Conservation (phyloP, 2,329 filamentous ascomycete genomes). For the Curvularia eragrostidis region DNA sequence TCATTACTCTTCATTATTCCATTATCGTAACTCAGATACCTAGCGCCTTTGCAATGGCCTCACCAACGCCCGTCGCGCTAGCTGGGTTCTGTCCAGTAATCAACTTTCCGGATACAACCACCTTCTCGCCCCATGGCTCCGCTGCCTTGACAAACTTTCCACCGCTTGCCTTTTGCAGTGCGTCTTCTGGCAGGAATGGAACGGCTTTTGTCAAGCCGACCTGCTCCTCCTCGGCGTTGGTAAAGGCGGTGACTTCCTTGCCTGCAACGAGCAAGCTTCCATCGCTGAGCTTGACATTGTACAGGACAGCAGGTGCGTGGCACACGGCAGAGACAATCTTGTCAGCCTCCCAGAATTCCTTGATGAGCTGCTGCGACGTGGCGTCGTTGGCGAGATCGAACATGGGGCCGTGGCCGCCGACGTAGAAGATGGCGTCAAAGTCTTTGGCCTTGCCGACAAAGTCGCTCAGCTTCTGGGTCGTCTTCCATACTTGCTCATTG, state of each 20-base stretch:
- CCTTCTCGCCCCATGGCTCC: slow-evolving; percentile 56
- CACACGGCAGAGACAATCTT: slow-evolving; percentile 73
- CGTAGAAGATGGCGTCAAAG: slow-evolving; percentile 68
- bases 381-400: slow-evolving; percentile 68
- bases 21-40: slow-evolving; percentile 22
- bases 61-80: slow-evolving; percentile 53
- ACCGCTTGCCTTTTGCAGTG: slow-evolving; percentile 58
- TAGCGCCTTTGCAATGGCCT: slow-evolving; percentile 52
- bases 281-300: slow-evolving; percentile 60
- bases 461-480: slow-evolving; percentile 64
- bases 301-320: slow-evolving; percentile 70
- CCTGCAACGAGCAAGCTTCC: slow-evolving; percentile 64
- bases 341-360: slow-evolving; percentile 66
- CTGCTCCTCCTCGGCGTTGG: slow-evolving; percentile 62
- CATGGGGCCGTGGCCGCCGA: slow-evolving; percentile 69
- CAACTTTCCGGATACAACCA: slow-evolving; percentile 50
- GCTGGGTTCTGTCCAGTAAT: slow-evolving; percentile 60
- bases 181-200: slow-evolving; percentile 68
- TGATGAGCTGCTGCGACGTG: slow-evolving; percentile 65
- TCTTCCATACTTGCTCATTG: slow-evolving; percentile 67
- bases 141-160: slow-evolving; percentile 64
- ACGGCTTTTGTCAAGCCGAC: slow-evolving; percentile 52
- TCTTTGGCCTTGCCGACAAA: slow-evolving; percentile 64
- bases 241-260: slow-evolving; percentile 66
- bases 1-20: background rate